Base-by-base conservation (phyloP, 805 yeast genomes). In the Metschnikowia cerradonensis region DNA sequence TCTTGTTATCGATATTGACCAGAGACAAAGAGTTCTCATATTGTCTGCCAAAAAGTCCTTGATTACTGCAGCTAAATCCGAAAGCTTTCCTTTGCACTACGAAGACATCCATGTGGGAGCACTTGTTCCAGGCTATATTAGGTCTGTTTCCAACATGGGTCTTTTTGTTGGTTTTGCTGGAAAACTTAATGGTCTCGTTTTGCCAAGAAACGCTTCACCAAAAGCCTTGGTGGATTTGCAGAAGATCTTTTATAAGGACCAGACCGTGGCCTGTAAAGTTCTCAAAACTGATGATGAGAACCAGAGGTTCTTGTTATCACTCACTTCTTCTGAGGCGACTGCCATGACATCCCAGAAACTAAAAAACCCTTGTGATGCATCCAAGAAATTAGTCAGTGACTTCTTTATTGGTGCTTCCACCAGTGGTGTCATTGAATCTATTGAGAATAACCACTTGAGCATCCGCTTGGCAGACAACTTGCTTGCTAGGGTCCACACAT, bases 91-190 rank as follows among this genome's bases (percentile, higher is more conserved):
- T 36, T 56, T 73, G 4, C 58, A 68, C 4, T 86, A 82, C 60
- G 73, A 75, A 15, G 95, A 88, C 38, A 73, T 90, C 43, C 61
- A 61, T 19, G 69, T 75, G 13, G 78, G 81, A 8, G 70, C 71
- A 22, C 60, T 72, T 30, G 67, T 88, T 47, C 77, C 80, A 51
- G 99, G 98, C 40, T 91, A 76, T 64, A 81, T 92, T 37, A 86
- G 82, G 57, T 84, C 90, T 17, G 81, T 86, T 17, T 88, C 95
- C n/a, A 78, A 77, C 41, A 77, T 78, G 63, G 98, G 98, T 56
- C 73, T 90, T 11, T 92, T 92, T 64, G 86, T 92, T 51, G 80
- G 85, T 0, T 92, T 92, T 67, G 89, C 84, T 50, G 86, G 87
- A 55, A 80, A 79, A 48, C 79, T 92, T 55, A 88, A 89, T 32